Evolutionary conservation across 2,329 filamentous ascomycete species (phyloP).

Genomic region (Xylariaceae sp.): DNA sequence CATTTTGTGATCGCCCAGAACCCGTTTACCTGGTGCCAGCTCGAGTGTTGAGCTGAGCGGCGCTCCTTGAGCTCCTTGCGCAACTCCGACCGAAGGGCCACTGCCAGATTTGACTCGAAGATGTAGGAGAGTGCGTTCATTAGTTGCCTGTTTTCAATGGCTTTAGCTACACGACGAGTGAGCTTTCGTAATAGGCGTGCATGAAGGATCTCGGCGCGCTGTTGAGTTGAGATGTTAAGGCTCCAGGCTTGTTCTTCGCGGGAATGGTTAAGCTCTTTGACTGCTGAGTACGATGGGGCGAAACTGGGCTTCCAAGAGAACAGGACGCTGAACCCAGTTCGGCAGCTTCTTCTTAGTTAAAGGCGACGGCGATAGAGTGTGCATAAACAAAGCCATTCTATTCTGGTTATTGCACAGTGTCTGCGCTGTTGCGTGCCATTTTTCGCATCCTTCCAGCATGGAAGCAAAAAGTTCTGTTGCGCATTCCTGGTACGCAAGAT

Average conservation of each 20-base stretch:
- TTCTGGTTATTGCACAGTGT: background rate
- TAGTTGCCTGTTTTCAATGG: background rate
- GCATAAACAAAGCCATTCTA: too few species aligned
- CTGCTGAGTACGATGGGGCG: background rate
- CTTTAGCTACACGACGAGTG: background rate
- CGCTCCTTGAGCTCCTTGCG: background rate
- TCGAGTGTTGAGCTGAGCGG: background rate
- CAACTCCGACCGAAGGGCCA: background rate
- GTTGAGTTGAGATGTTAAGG: background rate
- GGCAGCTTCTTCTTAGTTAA: background rate
- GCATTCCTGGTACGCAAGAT: background rate
- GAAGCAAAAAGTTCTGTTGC: background rate
- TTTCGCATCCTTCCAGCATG: background rate
- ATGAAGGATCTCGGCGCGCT: background rate
- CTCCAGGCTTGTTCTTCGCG: background rate
- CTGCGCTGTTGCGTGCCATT: background rate
- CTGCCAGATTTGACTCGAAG: background rate
- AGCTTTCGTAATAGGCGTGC: background rate
- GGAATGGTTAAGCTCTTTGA: background rate
- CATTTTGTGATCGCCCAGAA: background rate
- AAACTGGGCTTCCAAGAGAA: background rate
- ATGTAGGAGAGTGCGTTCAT: background rate
- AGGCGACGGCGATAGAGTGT: too few species aligned
- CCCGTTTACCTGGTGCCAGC: constrained; percentile 1
- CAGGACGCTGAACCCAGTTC: background rate